Evolutionary conservation across 768 basidiomycete species (phyloP).

Genomic region (Rhodotorula paludigena): DNA sequence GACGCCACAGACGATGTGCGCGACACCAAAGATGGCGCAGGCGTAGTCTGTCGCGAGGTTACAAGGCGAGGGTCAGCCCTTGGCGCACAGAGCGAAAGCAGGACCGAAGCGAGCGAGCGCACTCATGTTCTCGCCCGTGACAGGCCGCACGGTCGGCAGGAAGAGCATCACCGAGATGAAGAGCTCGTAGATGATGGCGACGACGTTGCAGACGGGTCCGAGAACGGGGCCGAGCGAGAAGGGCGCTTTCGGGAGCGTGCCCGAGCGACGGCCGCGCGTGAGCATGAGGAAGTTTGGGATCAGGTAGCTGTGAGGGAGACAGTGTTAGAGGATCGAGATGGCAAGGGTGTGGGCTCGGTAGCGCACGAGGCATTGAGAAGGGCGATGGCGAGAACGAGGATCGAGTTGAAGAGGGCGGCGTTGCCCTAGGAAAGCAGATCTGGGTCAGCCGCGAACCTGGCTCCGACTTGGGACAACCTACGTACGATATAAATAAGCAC

Average conservation of each 20-base stretch:
- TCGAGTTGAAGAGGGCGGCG: constrained; percentile 33
- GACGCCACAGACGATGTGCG: neutral
- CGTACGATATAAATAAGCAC: constrained; percentile 29
- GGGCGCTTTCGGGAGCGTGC: neutral
- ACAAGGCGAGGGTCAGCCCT: neutral
- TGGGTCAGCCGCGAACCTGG: neutral
- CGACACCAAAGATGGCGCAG: neutral
- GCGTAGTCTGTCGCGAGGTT: neutral
- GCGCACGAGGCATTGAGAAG: constrained; percentile 28
- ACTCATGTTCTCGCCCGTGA: constrained; percentile 7
- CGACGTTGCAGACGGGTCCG: constrained; percentile 22
- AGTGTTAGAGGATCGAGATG: neutral
- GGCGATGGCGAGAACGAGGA: constrained; percentile 37
- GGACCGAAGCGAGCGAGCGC: neutral
- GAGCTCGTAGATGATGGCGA: constrained; percentile 6
- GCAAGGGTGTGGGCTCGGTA: neutral
- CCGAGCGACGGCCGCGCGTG: constrained; percentile 22
- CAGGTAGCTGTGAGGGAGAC: neutral
- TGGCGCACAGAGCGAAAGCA: neutral
- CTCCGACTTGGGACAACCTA: no score
- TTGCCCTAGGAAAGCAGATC: neutral
- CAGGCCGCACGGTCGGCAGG: neutral
- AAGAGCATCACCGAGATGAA: constrained; percentile 15
- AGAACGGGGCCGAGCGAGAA: constrained; percentile 14
- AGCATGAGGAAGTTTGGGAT: constrained; percentile 33